phyloP scores from a whole-genome alignment of 768 basidiomycete species.

The Dacryopinax spathularia region DNA sequence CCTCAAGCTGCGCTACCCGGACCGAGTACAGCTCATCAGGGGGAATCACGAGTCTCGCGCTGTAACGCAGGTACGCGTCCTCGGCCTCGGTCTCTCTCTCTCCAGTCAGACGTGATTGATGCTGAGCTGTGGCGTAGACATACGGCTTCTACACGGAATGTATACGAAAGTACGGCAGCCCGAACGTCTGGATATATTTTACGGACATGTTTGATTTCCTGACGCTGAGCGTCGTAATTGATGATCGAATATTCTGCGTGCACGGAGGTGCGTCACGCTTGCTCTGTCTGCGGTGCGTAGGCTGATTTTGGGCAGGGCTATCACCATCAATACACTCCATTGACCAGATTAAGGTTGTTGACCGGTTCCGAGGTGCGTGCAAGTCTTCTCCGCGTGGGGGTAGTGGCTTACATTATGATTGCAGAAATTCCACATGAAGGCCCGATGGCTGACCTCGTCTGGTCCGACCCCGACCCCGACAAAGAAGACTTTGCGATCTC shows the following conservation, averaged over 20 bases:
- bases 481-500: slow-evolving; percentile 99
- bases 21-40: slow-evolving; percentile 88
- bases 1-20: slow-evolving; percentile 91
- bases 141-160: slow-evolving; percentile 99
- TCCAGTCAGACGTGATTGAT: slow-evolving; percentile 21
- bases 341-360: slow-evolving; percentile 98
- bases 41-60: slow-evolving; percentile 97
- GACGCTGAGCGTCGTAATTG: slow-evolving; percentile 93
- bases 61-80: slow-evolving; percentile 75
- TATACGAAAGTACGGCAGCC: slow-evolving; percentile 87
- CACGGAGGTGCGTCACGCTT: slow-evolving; percentile 61
- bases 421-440: slow-evolving; percentile 98
- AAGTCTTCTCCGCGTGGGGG: slow-evolving; percentile 5
- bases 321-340: slow-evolving; percentile 98
- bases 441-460: slow-evolving; percentile 98
- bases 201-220: slow-evolving; percentile 99
- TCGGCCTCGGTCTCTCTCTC: slow-evolving; percentile 12
- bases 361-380: slow-evolving; percentile 78
- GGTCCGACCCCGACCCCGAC: slow-evolving; percentile 98
- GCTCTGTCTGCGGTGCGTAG: background rate
- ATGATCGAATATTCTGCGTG: slow-evolving; percentile 97
- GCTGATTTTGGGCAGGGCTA: slow-evolving; percentile 42
- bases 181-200: slow-evolving; percentile 97
- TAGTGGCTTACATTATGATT: slow-evolving; percentile 12
- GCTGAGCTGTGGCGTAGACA: slow-evolving; percentile 40